phyloP scores from a whole-genome alignment of 495 filamentous ascomycete species.

The Gamarada debralockiae region DNA sequence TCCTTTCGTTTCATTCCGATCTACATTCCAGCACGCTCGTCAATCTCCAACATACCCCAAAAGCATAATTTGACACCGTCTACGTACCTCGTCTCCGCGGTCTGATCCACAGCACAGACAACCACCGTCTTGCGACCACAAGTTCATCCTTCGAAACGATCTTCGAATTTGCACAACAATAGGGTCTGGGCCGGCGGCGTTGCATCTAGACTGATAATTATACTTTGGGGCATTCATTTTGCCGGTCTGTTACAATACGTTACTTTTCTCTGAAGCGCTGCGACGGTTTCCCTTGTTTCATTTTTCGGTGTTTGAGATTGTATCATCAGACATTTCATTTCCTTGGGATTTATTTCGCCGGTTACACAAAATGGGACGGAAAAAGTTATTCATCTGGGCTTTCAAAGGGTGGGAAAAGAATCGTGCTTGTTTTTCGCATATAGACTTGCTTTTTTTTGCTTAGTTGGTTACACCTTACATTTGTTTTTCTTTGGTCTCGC shows the following conservation, averaged over 20 bases:
- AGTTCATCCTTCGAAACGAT: not conserved
- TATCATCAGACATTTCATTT: slow-evolving; percentile 16
- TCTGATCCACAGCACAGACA: slow-evolving; percentile 19
- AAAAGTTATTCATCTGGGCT: not conserved
- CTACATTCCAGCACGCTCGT: slow-evolving; percentile 11
- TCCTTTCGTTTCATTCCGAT: slow-evolving; percentile 11
- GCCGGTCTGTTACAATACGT: not conserved
- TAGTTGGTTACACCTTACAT: slow-evolving; percentile 8
- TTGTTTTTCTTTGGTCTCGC: slow-evolving; percentile 7
- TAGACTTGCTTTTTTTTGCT: slow-evolving; percentile 17
- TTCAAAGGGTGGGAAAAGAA: slow-evolving; percentile 18
- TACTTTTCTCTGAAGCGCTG: slow-evolving; percentile 4
- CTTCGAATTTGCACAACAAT: not conserved
- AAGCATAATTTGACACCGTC: not conserved
- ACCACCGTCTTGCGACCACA: not conserved
- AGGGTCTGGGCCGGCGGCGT: slow-evolving; percentile 6
- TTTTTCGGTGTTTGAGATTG: slow-evolving; percentile 3
- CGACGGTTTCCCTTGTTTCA: slow-evolving; percentile 11
- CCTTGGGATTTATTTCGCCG: slow-evolving; percentile 5
- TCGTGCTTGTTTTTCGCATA: slow-evolving; percentile 23
- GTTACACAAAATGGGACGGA: slow-evolving; percentile 25
- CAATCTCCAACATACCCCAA: not conserved
- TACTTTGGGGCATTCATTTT: slow-evolving; percentile 4
- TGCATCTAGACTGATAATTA: slow-evolving; percentile 22
- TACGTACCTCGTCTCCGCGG: not conserved